Evolutionary conservation across 331 rosid species (phyloP).

Genomic region (Phaseolus coccineus): DNA sequence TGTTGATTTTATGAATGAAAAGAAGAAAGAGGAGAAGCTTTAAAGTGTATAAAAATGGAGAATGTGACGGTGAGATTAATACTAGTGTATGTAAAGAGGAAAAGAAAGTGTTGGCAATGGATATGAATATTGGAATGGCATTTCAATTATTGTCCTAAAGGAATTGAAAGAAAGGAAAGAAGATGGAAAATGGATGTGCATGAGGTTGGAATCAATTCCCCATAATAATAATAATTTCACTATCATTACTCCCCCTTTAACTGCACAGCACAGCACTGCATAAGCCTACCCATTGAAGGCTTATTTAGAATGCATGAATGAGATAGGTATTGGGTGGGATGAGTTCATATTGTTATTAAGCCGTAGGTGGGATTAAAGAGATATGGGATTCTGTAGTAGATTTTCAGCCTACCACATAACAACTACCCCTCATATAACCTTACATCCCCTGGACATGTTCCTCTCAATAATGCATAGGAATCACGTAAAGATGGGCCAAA

Average conservation of each 20-base stretch:
- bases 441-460: slow-evolving; percentile 55
- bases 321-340: slow-evolving; percentile 16
- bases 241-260: slow-evolving; percentile 22
- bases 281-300: slow-evolving; percentile 68
- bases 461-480: slow-evolving; percentile 86
- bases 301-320: slow-evolving; percentile 44
- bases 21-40: too few relatives aligned
- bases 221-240: slow-evolving; percentile 1
- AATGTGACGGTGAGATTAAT: slow-evolving; percentile 3
- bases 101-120: slow-evolving; percentile 40
- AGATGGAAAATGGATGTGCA: slow-evolving; percentile 62
- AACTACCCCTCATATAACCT: slow-evolving; percentile 87
- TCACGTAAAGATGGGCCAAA: slow-evolving; percentile 69
- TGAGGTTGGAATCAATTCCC: slow-evolving; percentile 60
- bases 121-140: slow-evolving; percentile 76
- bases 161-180: slow-evolving; percentile 51
- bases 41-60: too few relatives aligned
- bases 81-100: slow-evolving; percentile 3
- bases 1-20: too few relatives aligned
- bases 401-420: slow-evolving; percentile 56
- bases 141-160: slow-evolving; percentile 77
- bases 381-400: slow-evolving; percentile 56
- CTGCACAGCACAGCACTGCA: slow-evolving; percentile 37
- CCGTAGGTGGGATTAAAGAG: slow-evolving; percentile 47
- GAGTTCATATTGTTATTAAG: slow-evolving; percentile 44